A percentile compares a stretch with the other conserved stretches of the same genome.
Conservation (phyloP, 2,329 filamentous ascomycete genomes). For the Aureobasidium subglaciale region DNA sequence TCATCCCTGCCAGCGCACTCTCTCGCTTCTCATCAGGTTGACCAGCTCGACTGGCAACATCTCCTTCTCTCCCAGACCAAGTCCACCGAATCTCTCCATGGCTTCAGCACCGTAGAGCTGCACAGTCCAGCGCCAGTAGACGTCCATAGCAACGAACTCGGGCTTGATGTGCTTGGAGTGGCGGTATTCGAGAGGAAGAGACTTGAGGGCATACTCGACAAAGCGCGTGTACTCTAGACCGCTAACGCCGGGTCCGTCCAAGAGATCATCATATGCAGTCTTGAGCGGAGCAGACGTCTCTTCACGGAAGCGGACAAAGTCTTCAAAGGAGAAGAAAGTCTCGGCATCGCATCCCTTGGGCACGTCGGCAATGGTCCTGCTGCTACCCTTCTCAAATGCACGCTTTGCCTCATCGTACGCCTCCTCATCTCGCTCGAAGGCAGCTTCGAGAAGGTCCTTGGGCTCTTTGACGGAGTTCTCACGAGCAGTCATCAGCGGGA, state of each 20-base stretch:
- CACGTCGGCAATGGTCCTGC: constrained; percentile 18
- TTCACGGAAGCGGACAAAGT: constrained; percentile 38
- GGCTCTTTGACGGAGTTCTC: constrained; percentile 36
- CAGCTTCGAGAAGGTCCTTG: constrained; percentile 14
- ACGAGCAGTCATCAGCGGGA: constrained; percentile 41
- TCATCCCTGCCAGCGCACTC: constrained; percentile 24
- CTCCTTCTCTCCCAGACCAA: constrained; percentile 23
- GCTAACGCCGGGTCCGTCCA: constrained; percentile 28
- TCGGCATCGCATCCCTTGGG: constrained; percentile 26
- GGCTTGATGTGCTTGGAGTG: constrained; percentile 21
- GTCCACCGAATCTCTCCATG: constrained; percentile 21
- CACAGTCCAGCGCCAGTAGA: constrained; percentile 43
- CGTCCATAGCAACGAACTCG: constrained; percentile 18
- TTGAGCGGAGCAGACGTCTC: constrained; percentile 30
- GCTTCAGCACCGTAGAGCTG: constrained; percentile 23
- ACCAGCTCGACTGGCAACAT: constrained; percentile 24
- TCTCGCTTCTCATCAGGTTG: constrained; percentile 22
- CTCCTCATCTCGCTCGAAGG: constrained; percentile 30
- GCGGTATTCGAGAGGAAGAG: constrained; percentile 8
- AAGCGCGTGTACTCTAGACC: constrained; percentile 22
- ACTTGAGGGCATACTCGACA: constrained; percentile 21
- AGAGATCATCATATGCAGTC: constrained; percentile 31
- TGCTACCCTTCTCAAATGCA: constrained; percentile 26
- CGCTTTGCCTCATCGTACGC: constrained; percentile 30
- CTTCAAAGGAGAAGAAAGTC: constrained; percentile 38